Conservation (phyloP, 257 asterid genomes). For the Haberlea rhodopensis region DNA sequence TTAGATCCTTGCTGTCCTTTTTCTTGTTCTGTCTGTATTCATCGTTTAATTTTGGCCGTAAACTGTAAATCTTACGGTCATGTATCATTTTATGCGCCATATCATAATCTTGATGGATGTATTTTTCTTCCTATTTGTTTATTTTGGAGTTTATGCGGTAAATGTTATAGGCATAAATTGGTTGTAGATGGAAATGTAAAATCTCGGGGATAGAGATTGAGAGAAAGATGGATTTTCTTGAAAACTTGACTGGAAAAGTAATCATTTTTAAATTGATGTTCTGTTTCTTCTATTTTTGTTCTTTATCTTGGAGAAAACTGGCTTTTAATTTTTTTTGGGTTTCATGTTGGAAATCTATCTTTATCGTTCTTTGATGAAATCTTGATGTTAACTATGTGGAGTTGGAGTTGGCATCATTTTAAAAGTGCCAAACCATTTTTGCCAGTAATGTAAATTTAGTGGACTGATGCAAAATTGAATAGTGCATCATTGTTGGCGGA, state of each 20-base stretch:
- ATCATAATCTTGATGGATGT: background rate
- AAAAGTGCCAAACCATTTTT: background rate
- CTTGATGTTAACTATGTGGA: background rate
- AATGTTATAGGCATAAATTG: slow-evolving; percentile 31
- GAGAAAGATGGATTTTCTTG: slow-evolving; percentile 86
- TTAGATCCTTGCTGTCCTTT: slow-evolving; percentile 25
- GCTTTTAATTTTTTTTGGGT: too few relatives aligned
- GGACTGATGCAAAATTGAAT: background rate
- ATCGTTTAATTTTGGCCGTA: slow-evolving; percentile 4
- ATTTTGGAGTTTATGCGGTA: slow-evolving; percentile 29
- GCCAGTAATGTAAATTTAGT: slow-evolving; percentile 3
- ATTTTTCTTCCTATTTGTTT: background rate
- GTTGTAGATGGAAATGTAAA: slow-evolving; percentile 70
- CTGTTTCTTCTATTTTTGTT: background rate
- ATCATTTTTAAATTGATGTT: slow-evolving; percentile 11
- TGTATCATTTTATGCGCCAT: background rate
- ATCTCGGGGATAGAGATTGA: slow-evolving; percentile 64
- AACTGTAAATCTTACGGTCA: background rate
- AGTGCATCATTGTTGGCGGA: background rate
- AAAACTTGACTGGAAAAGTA: slow-evolving; percentile 86
- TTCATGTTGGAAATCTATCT: slow-evolving; percentile 1
- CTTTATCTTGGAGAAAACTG: slow-evolving; percentile 10
- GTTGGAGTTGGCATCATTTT: background rate
- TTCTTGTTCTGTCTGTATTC: background rate
- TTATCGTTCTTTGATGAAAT: background rate